A percentile compares a stretch with the other conserved stretches of the same genome.
phyloP scores from a whole-genome alignment of 169 alveolate genomes.

The Plasmodium reichenowi region DNA sequence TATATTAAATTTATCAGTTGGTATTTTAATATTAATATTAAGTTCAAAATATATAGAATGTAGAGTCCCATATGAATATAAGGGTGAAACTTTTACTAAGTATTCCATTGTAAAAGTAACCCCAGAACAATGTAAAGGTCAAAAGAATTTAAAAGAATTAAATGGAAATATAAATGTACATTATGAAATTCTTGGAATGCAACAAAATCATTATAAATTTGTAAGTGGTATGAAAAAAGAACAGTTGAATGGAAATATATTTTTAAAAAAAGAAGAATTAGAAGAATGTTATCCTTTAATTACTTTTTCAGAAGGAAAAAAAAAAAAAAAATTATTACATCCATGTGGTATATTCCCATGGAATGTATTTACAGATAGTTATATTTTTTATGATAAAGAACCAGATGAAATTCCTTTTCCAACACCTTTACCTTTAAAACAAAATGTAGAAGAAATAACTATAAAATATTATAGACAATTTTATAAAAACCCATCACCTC shows the following conservation, averaged over 20 bases:
- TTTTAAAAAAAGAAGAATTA: constrained; percentile 30
- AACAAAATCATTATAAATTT: constrained; percentile 57
- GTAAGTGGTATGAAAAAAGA: constrained; percentile 45
- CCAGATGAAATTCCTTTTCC: constrained; percentile 69
- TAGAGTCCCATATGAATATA: constrained; percentile 71
- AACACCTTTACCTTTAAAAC: constrained; percentile 34
- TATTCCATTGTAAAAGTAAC: constrained; percentile 66
- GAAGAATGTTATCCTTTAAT: constrained; percentile 61
- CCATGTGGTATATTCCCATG: constrained; percentile 85
- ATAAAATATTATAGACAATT: constrained; percentile 61
- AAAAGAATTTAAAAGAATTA: constrained; percentile 25
- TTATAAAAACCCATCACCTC: constrained; percentile 36
- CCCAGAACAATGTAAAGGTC: constrained; percentile 62
- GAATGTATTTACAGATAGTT: constrained; percentile 81
- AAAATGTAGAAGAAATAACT: constrained; percentile 56
- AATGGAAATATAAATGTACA: constrained; percentile 60
- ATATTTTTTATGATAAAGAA: constrained; percentile 62
- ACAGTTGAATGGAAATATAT: constrained; percentile 37
- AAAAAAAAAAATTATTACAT: constrained; percentile 75
- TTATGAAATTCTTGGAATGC: constrained; percentile 52
- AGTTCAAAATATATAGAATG: constrained; percentile 65
- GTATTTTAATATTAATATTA: constrained; percentile 16
- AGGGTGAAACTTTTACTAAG: constrained; percentile 49
- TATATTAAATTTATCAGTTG: constrained; percentile 29
- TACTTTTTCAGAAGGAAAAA: constrained; percentile 50